phyloP scores from a whole-genome alignment of 345 rosid species.

The Syzygium aromaticum region DNA sequence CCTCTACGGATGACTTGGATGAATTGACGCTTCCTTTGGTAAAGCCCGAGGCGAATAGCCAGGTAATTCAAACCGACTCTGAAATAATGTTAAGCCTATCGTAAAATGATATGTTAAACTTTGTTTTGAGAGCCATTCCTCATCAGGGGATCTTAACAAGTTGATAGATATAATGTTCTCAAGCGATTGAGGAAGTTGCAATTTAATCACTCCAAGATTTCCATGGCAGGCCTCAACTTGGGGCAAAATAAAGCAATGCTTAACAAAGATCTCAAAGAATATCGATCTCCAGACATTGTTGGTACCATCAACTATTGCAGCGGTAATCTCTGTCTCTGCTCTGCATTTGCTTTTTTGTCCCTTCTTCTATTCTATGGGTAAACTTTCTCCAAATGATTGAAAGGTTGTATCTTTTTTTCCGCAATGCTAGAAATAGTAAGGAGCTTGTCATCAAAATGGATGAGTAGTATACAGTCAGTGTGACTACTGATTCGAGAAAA shows the following conservation, averaged over 20 bases:
- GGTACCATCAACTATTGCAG: constrained; percentile 32
- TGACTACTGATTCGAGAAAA: neutral
- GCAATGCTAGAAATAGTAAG: neutral
- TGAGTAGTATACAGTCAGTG: neutral
- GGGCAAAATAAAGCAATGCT: constrained; percentile 4
- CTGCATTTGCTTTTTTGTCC: neutral
- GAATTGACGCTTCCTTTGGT: constrained; percentile 1
- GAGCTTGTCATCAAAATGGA: neutral
- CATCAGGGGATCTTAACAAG: neutral
- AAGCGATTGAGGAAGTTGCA: neutral
- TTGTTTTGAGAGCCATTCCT: neutral
- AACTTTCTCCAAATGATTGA: neutral
- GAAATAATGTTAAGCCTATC: neutral
- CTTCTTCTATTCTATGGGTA: neutral
- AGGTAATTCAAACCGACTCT: neutral
- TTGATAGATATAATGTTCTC: neutral
- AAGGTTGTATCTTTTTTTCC: neutral
- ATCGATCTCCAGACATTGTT: constrained; percentile 20
- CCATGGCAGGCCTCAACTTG: constrained; percentile 10
- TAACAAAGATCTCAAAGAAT: neutral
- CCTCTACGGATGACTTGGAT: neutral
- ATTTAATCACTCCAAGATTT: neutral
- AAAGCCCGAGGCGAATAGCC: neutral
- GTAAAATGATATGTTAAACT: neutral
- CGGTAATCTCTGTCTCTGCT: constrained; percentile 2